Percentiles rank a stretch among this genome's conserved stretches.
Evolutionary conservation across 1,284 basidiomycete species (phyloP).

Genomic region (Naganishia cerealis): DNA sequence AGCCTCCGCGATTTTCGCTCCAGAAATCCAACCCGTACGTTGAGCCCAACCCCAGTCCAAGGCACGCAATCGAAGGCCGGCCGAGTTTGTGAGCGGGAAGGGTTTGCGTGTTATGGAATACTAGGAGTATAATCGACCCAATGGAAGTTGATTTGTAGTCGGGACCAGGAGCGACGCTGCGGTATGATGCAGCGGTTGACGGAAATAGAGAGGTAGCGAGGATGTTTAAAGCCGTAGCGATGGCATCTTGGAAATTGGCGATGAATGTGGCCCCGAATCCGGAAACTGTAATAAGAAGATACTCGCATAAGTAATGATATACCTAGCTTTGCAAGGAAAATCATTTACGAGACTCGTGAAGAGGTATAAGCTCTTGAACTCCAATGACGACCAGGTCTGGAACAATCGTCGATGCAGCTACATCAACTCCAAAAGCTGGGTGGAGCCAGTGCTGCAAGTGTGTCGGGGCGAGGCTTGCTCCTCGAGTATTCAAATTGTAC

Average conservation of each 20-base stretch:
- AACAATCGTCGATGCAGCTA: conserved; percentile 14
- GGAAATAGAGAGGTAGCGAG: conserved; percentile 13
- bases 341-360: conserved; percentile 52
- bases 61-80: conserved; percentile 38
- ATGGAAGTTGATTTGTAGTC: conserved; percentile 45
- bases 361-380: conserved; percentile 86
- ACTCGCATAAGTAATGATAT: neutral
- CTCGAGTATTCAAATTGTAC: conserved; percentile 54
- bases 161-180: conserved; percentile 9
- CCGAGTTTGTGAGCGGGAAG: conserved; percentile 41
- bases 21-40: conserved; percentile 2
- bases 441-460: conserved; percentile 53
- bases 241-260: conserved; percentile 15
- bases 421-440: conserved; percentile 43
- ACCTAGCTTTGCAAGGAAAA: neutral
- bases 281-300: conserved; percentile 18
- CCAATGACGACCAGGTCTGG: conserved; percentile 83
- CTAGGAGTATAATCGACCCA: conserved; percentile 51
- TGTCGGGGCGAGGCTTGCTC: conserved; percentile 49
- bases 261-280: conserved; percentile 16
- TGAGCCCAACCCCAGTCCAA: conserved; percentile 38
- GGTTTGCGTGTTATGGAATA: conserved; percentile 50
- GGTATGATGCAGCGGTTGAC: neutral
- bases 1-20: conserved; percentile 44
- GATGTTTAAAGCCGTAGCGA: conserved; percentile 18